Evolutionary conservation across 208 protist genomes (phyloP).

Genomic region (Trypanosoma conorhini): DNA sequence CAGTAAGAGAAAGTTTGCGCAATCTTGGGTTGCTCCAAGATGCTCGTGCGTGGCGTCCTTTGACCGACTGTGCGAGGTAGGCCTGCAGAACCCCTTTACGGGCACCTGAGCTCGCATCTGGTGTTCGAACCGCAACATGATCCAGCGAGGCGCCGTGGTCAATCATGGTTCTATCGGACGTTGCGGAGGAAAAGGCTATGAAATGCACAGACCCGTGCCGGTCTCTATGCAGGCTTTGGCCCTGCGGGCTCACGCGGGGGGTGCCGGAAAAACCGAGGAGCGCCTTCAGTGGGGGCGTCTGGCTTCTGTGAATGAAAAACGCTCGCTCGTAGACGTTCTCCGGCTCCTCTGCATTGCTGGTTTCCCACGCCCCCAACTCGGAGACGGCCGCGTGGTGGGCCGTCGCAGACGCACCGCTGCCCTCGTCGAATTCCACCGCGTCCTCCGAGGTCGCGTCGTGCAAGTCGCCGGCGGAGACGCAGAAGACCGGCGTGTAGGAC

Average conservation of each 20-base stretch:
- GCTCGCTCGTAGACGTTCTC: neutral
- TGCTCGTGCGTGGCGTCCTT: neutral
- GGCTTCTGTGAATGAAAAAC: neutral
- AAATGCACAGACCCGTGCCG: slow-evolving; percentile 7
- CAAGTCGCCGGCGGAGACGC: neutral
- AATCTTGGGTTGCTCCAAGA: neutral
- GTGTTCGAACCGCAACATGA: slow-evolving; percentile 3
- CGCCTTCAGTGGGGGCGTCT: neutral
- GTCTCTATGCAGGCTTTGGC: neutral
- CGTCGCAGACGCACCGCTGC: neutral
- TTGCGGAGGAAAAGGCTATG: slow-evolving; percentile 6
- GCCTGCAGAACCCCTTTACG: slow-evolving; percentile 7
- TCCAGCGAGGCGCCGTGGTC: slow-evolving; percentile 17
- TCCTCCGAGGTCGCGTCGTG: neutral
- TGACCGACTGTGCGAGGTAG: slow-evolving; percentile 7
- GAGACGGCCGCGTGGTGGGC: neutral
- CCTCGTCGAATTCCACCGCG: slow-evolving; percentile 1
- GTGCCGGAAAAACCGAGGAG: neutral
- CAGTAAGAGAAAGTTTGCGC: neutral
- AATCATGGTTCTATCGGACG: slow-evolving; percentile 28
- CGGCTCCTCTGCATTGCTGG: neutral
- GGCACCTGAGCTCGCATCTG: neutral
- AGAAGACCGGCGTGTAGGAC: neutral
- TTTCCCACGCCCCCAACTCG: neutral
- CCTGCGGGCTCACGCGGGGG: neutral